Evolutionary conservation across 306 rosid genomes (phyloP).

Genomic region (Malus domestica): ASM211411v1 NC_041793.1:38479001-38479500

Average conservation of each 20-base stretch:
- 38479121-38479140: conserved; percentile 18
- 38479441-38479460: conserved; percentile 77
- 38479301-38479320: conserved; percentile 83
- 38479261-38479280: conserved; percentile 73
- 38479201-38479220: background rate
- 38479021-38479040: conserved; percentile 76
- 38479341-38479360: conserved; percentile 70
- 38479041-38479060: conserved; percentile 67
- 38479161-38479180: background rate
- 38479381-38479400: conserved; percentile 65
- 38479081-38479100: conserved; percentile 64
- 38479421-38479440: conserved; percentile 94
- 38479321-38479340: conserved; percentile 65
- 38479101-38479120: conserved; percentile 94
- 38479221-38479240: conserved; percentile 3
- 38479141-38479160: background rate
- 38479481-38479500: background rate
- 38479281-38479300: conserved; percentile 87
- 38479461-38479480: conserved; percentile 41
- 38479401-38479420: conserved; percentile 56
- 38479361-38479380: conserved; percentile 56
- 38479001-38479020: conserved; percentile 57
- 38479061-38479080: conserved; percentile 75
- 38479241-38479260: conserved; percentile 96
- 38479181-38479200: too few relatives aligned